Conservation (phyloP, 768 basidiomycete genomes). For the Russula compacta region DNA sequence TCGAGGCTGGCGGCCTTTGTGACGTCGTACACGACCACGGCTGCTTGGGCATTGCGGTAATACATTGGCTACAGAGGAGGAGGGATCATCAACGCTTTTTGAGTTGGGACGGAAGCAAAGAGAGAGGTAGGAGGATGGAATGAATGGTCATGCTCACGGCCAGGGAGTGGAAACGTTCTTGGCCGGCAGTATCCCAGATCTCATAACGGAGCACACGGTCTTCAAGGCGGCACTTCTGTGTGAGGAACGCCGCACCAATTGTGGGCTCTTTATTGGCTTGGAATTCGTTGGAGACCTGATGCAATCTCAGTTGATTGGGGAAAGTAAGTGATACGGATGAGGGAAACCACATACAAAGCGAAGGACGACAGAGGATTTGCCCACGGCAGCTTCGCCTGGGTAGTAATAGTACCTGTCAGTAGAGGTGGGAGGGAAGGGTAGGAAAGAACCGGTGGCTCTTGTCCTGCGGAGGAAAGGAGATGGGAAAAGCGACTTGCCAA, state of each 20-base stretch:
- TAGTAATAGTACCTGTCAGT: neutral
- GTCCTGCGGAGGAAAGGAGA: neutral
- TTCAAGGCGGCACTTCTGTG: conserved; percentile 91
- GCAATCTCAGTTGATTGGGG: neutral
- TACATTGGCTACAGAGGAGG: conserved; percentile 75
- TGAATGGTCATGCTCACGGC: conserved; percentile 49
- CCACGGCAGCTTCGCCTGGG: conserved; percentile 94
- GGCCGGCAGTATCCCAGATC: conserved; percentile 95
- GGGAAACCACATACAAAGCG: conserved; percentile 63
- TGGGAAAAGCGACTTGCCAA: conserved; percentile 48
- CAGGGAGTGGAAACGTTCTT: conserved; percentile 96
- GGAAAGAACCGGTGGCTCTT: neutral
- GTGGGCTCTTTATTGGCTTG: conserved; percentile 99
- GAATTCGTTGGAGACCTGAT: conserved; percentile 90
- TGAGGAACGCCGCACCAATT: conserved; percentile 93
- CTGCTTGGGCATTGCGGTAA: conserved; percentile 96
- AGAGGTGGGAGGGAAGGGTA: neutral
- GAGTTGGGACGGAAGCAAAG: neutral
- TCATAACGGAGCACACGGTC: conserved; percentile 91
- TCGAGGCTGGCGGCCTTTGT: conserved; percentile 94
- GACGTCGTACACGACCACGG: conserved; percentile 96
- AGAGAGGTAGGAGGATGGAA: neutral
- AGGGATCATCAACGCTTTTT: neutral
- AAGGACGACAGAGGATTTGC: conserved; percentile 97
- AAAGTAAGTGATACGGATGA: conserved; percentile 7